Percentiles rank a stretch among this genome's conserved stretches.
phyloP scores from a whole-genome alignment of 192 early-diverging fungal genomes.

The Backusella tuberculispora region DNA sequence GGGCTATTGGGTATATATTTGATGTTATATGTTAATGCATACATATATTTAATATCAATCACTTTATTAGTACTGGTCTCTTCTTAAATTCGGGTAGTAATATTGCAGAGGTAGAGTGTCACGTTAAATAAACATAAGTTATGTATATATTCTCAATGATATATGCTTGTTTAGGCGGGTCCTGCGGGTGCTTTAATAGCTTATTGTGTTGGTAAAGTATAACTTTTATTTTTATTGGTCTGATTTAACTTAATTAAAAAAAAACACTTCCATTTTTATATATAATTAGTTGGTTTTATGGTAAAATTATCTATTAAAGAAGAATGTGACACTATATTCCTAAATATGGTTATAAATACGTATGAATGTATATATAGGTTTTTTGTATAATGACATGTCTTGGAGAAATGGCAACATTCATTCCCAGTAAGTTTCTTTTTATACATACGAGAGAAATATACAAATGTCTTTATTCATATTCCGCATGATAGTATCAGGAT shows the following conservation, averaged over 20 bases:
- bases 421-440: conserved; percentile 53
- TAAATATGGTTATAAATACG: background rate
- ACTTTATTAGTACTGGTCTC: conserved; percentile 59
- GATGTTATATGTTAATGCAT: background rate
- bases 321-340: background rate
- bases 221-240: background rate
- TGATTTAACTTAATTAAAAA: background rate
- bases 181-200: conserved; percentile 75
- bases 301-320: conserved; percentile 16
- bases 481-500: conserved; percentile 54
- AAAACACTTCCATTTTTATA: background rate
- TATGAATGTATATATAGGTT: conserved; percentile 39
- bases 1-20: conserved; percentile 30
- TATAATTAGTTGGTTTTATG: conserved; percentile 37
- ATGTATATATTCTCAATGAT: background rate
- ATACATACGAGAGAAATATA: background rate
- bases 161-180: conserved; percentile 52
- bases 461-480: background rate
- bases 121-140: background rate
- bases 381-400: conserved; percentile 80
- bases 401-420: conserved; percentile 84
- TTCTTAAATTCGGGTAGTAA: conserved; percentile 73
- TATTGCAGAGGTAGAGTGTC: conserved; percentile 46
- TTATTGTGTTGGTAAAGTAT: conserved; percentile 47
- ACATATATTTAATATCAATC: background rate